Evolutionary conservation across 495 filamentous ascomycete genomes (phyloP).

Genomic region (Hyphodiscus hymeniophilus): DNA sequence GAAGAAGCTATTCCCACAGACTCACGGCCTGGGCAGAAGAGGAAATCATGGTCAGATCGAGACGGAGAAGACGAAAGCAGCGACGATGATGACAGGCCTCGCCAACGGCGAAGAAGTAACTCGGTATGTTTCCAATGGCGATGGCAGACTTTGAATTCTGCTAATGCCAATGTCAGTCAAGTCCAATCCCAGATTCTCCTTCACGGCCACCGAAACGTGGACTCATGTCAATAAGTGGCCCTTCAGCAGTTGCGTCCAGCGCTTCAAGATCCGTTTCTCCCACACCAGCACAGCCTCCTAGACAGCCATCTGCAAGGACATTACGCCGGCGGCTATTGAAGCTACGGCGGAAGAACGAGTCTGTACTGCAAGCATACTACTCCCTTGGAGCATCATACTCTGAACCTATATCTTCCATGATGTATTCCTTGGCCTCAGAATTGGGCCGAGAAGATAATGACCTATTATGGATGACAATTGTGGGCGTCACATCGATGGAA

Average conservation of each 20-base stretch:
- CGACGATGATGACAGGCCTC: conserved; percentile 50
- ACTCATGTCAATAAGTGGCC: conserved; percentile 37
- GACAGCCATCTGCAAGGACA: conserved; percentile 54
- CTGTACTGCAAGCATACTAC: conserved; percentile 70
- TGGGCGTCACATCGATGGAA: conserved; percentile 85
- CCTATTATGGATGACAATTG: conserved; percentile 86
- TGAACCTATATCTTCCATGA: conserved; percentile 85
- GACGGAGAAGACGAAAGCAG: conserved; percentile 59
- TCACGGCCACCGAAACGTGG: conserved; percentile 40
- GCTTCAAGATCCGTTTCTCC: conserved; percentile 45
- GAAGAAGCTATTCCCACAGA: conserved; percentile 19
- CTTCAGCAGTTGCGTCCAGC: conserved; percentile 31
- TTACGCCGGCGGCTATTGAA: conserved; percentile 66
- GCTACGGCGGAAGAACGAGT: conserved; percentile 68
- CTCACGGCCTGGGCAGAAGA: conserved; percentile 47
- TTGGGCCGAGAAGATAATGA: conserved; percentile 96
- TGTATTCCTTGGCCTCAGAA: conserved; percentile 92
- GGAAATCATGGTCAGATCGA: conserved; percentile 76
- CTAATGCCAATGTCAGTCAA: conserved; percentile 43
- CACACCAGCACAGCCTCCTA: conserved; percentile 48
- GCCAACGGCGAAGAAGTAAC: conserved; percentile 76
- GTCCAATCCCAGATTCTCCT: conserved; percentile 41
- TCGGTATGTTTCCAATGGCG: conserved; percentile 56
- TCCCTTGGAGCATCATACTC: conserved; percentile 80
- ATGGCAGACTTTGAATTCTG: too few species aligned